Conservation (phyloP, 805 yeast species). For the Sugiyamaella lignohabitans region DNA sequence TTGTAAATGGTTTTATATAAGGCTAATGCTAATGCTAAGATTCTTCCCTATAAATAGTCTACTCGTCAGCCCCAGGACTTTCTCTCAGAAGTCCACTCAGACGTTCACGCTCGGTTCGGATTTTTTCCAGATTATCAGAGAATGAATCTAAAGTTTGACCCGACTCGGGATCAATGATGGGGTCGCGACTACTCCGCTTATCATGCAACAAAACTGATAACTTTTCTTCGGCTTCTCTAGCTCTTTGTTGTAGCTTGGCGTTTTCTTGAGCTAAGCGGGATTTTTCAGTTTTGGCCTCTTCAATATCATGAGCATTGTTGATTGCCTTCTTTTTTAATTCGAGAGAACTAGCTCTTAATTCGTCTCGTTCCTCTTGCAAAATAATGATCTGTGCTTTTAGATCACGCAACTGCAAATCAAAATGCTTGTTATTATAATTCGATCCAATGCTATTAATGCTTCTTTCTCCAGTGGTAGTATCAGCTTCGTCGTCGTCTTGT, state of each 20-base stretch:
- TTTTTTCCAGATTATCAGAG: slow-evolving; percentile 15
- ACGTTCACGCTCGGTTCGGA: slow-evolving; percentile 13
- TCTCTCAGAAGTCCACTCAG: slow-evolving; percentile 9
- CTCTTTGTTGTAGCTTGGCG: slow-evolving; percentile 4
- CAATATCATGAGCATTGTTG: slow-evolving; percentile 21
- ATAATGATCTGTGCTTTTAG: slow-evolving; percentile 78
- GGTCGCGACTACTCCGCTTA: slow-evolving; percentile 10
- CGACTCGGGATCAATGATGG: slow-evolving; percentile 16
- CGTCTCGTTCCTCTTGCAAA: slow-evolving; percentile 77
- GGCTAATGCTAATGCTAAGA: no score
- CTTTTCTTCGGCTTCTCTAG: slow-evolving; percentile 12
- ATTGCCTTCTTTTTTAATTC: slow-evolving; percentile 31
- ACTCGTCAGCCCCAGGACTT: slow-evolving; percentile 1
- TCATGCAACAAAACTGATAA: slow-evolving; percentile 7
- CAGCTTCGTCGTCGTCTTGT: slow-evolving; percentile 26
- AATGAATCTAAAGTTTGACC: slow-evolving; percentile 17
- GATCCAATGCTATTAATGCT: slow-evolving; percentile 29
- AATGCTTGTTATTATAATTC: slow-evolving; percentile 41
- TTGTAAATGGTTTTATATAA: no score
- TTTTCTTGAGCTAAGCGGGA: slow-evolving; percentile 12
- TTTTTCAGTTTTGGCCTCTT: slow-evolving; percentile 14
- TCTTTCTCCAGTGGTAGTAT: no score
- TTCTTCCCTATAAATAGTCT: no score
- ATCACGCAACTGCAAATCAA: slow-evolving; percentile 70
- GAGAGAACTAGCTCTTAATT: slow-evolving; percentile 36